phyloP scores from a whole-genome alignment of 2,329 filamentous ascomycete genomes.

The Pseudovirgaria hyperparasitica region DNA sequence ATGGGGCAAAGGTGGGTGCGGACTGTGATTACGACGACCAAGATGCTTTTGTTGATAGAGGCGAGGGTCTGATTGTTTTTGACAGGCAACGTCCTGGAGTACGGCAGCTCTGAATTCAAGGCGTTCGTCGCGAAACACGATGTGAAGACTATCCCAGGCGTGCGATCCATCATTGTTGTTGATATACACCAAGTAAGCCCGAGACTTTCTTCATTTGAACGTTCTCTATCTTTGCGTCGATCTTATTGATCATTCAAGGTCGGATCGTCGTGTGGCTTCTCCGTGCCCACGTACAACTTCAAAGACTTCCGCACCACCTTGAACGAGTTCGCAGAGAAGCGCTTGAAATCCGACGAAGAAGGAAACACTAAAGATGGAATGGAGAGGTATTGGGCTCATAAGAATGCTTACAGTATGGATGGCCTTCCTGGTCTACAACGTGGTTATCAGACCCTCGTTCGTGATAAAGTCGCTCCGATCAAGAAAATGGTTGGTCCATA shows the following conservation, averaged over 20 bases:
- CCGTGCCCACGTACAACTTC: conserved; percentile 32
- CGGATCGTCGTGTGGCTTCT: conserved; percentile 29
- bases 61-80: background rate
- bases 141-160: conserved; percentile 23
- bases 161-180: conserved; percentile 27
- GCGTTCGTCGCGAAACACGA: conserved; percentile 20
- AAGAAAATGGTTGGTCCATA: conserved; percentile 30
- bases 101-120: conserved; percentile 21
- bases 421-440: conserved; percentile 31
- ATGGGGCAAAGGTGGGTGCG: conserved; percentile 27
- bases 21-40: too few relatives aligned
- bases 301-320: conserved; percentile 25
- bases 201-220: too few relatives aligned
- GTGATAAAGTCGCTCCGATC: conserved; percentile 25
- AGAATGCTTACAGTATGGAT: conserved; percentile 30
- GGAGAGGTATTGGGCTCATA: conserved; percentile 33
- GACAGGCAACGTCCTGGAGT: conserved; percentile 21
- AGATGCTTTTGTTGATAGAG: background rate
- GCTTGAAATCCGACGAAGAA: conserved; percentile 18
- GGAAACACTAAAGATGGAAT: conserved; percentile 28
- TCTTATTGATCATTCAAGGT: too few relatives aligned
- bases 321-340: conserved; percentile 29
- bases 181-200: conserved; percentile 33
- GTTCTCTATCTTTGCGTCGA: too few relatives aligned
- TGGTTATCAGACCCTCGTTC: conserved; percentile 22